Evolutionary conservation across 371 early-diverging fungal species (phyloP).

Genomic region (Rhizopus sp.): DNA sequence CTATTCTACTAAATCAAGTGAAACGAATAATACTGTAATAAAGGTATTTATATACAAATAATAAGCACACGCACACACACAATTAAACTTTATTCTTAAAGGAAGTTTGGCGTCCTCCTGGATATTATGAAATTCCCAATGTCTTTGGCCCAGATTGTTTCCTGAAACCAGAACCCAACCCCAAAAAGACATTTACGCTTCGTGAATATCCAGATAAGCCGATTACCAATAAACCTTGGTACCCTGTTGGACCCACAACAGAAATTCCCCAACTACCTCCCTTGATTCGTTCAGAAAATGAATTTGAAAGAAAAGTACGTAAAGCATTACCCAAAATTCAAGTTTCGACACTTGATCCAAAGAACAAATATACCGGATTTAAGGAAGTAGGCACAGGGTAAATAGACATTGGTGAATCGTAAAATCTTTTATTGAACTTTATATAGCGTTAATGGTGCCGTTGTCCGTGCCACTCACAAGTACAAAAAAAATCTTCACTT

Average conservation of each 20-base stretch:
- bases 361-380: slow-evolving; percentile 45
- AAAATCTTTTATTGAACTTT: background rate
- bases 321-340: slow-evolving; percentile 43
- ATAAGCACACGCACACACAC: background rate
- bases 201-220: slow-evolving; percentile 30
- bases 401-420: background rate
- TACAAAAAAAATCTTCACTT: slow-evolving; percentile 44
- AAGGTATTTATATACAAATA: slow-evolving; percentile 3
- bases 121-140: slow-evolving; percentile 48
- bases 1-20: slow-evolving; percentile 19
- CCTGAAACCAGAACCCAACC: slow-evolving; percentile 37
- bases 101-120: slow-evolving; percentile 50
- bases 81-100: slow-evolving; percentile 3
- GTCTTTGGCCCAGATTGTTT: slow-evolving; percentile 46
- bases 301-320: slow-evolving; percentile 46
- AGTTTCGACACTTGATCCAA: slow-evolving; percentile 45
- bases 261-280: slow-evolving; percentile 50
- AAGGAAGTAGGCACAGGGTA: slow-evolving; percentile 57
- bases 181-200: slow-evolving; percentile 17
- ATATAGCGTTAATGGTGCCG: slow-evolving; percentile 52
- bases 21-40: slow-evolving; percentile 7
- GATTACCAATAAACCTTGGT: slow-evolving; percentile 32
- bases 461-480: slow-evolving; percentile 40
- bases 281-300: slow-evolving; percentile 46
- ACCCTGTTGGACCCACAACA: slow-evolving; percentile 40